Percentiles rank a stretch among this genome's conserved stretches.
Conservation (phyloP, 192 early-diverging fungal genomes). For the Ambispora gerdemannii region DNA sequence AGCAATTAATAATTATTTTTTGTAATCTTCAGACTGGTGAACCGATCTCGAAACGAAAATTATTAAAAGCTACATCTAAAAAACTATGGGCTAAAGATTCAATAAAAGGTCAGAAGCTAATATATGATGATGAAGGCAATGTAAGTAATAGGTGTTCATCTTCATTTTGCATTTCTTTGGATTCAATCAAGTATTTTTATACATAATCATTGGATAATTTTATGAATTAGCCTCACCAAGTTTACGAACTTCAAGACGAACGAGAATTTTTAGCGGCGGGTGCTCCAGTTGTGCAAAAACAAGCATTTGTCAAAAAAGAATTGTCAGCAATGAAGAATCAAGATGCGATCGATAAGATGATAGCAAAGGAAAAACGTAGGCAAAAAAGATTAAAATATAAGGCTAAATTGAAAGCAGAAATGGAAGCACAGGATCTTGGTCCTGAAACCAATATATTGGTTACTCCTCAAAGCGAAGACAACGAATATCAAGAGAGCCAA, state of each 20-base stretch:
- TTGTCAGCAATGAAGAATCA: conserved; percentile 65
- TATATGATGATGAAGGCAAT: conserved; percentile 95
- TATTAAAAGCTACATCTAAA: conserved; percentile 18
- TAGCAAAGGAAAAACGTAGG: conserved; percentile 59
- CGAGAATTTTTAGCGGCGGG: conserved; percentile 75
- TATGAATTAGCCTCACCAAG: conserved; percentile 47
- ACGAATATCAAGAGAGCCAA: conserved; percentile 32
- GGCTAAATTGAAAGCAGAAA: conserved; percentile 53
- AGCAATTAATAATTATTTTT: too few species aligned
- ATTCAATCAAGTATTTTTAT: conserved; percentile 13
- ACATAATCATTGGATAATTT: neutral
- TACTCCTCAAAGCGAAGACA: conserved; percentile 19
- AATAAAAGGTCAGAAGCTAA: conserved; percentile 66
- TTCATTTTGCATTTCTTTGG: neutral
- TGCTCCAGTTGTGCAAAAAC: conserved; percentile 58
- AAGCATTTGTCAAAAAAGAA: conserved; percentile 70
- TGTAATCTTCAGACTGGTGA: conserved; percentile 17
- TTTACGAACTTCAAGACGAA: conserved; percentile 80
- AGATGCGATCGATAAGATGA: conserved; percentile 76
- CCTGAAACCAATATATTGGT: conserved; percentile 30
- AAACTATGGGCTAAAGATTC: conserved; percentile 56
- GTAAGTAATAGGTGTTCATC: conserved; percentile 36
- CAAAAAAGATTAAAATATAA: conserved; percentile 74
- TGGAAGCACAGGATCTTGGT: conserved; percentile 21
- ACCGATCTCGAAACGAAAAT: conserved; percentile 14